Base-by-base conservation (phyloP, 257 asterid genomes). In the Solanum rostratum region DNA sequence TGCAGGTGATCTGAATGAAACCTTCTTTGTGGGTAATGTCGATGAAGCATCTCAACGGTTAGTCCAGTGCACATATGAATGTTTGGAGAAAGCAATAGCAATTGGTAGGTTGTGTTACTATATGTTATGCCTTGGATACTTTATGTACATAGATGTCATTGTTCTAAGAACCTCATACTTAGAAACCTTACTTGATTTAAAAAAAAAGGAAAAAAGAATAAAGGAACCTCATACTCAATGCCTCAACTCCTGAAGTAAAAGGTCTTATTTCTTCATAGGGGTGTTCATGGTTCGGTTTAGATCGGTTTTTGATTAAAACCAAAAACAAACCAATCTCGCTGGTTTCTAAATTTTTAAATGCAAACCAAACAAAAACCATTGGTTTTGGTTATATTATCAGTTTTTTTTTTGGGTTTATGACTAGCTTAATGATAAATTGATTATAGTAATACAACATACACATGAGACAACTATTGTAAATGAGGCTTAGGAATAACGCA, bases 1-100 rank as follows among this genome's bases (percentile, higher is more conserved):
- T 92, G 91, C 90, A 96, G 99, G 94, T 88, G 99, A 96, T 92
- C 91, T 96, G 87, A 95, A 93, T 82, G 99, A 97, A 85, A 95
- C 99, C 46, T 97, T 89, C 87, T 97, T 97, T 69, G 99, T 97
- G 81, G 99, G 99, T 74, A 94, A 93, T 84, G 98, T 97, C 80
- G 98, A 94, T 87, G 98, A 97, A 89, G 90, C 89, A 88, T 97
- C 99, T 84, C 88, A 84, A 84, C 92, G 90, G 85, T 90, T 97
- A 85, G 97, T 97, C 80, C 98, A 94, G 79, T 93, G 98, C 87
- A 94, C 99, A 55, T 95, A 97, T 53, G 99, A 96, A 86, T 96
- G 98, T 88, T 89, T 97, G 91, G 98, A 95, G 86, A 97, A 95
- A 89, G 98, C 98, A 85, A 95, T 95, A 85, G 92, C 98, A 84